phyloP scores from a whole-genome alignment of 2,329 filamentous ascomycete genomes.

The Beauveria bassiana region DNA sequence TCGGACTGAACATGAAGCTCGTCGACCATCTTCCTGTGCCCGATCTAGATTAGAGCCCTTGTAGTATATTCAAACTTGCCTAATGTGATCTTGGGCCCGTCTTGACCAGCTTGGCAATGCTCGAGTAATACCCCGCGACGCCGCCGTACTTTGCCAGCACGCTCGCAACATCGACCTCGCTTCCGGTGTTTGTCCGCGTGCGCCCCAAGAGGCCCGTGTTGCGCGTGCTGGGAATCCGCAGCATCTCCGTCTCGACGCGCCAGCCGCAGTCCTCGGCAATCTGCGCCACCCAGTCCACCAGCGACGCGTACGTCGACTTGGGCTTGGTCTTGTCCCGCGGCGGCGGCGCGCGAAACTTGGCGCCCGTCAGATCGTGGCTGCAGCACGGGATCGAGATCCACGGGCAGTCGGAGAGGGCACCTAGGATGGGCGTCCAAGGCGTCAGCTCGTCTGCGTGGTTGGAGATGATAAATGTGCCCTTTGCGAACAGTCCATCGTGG shows the following conservation, averaged over 20 bases:
- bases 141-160: conserved; percentile 46
- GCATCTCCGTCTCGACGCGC: conserved; percentile 70
- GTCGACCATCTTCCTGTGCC: conserved; percentile 71
- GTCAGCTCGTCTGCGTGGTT: conserved; percentile 97
- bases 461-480: conserved; percentile 82
- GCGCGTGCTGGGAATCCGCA: conserved; percentile 86
- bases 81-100: conserved; percentile 18
- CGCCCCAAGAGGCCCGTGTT: conserved; percentile 77
- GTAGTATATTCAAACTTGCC: background rate
- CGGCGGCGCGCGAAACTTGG: conserved; percentile 59
- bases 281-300: conserved; percentile 68
- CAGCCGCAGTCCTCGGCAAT: conserved; percentile 69
- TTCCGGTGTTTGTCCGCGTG: conserved; percentile 21
- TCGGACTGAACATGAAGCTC: conserved; percentile 61
- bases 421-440: conserved; percentile 88
- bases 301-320: conserved; percentile 70
- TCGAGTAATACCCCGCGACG: conserved; percentile 50
- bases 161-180: conserved; percentile 31
- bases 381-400: conserved; percentile 96
- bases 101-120: conserved; percentile 54
- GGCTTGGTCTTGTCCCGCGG: conserved; percentile 41
- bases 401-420: conserved; percentile 63
- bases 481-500: conserved; percentile 59
- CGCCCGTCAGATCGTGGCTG: conserved; percentile 76
- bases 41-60: conserved; percentile 38